A percentile compares a stretch with the other conserved stretches of the same genome.
Evolutionary conservation across 2,329 filamentous ascomycete genomes (phyloP).

Genomic region (Ceratocystis ficicola): DNA sequence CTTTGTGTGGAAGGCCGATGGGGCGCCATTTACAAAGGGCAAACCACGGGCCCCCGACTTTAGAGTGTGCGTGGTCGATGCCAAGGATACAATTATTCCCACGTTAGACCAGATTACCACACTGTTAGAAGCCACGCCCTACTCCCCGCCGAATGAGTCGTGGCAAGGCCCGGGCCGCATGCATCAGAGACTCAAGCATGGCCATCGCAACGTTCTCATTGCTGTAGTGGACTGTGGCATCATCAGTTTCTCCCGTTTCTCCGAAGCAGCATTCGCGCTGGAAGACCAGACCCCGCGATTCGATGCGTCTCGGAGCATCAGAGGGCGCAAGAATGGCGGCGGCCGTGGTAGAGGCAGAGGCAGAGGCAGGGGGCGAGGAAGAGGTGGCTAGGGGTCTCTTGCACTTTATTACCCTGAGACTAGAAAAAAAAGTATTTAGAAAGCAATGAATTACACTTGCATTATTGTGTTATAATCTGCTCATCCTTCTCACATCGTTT

Average conservation of each 20-base stretch:
- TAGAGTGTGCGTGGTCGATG: conserved; percentile 68
- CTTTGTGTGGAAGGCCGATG: conserved; percentile 62
- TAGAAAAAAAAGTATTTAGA: background rate
- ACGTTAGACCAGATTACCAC: conserved; percentile 57
- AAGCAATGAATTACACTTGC: background rate
- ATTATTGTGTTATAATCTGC: background rate
- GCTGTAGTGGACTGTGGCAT: conserved; percentile 84
- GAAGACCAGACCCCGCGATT: conserved; percentile 58
- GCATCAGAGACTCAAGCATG: conserved; percentile 72
- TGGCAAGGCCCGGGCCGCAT: conserved; percentile 38
- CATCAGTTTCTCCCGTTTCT: conserved; percentile 73
- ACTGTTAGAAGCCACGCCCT: conserved; percentile 60
- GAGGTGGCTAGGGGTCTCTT: background rate
- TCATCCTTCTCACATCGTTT: background rate
- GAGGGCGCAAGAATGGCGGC: conserved; percentile 31
- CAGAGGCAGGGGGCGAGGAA: conserved; percentile 26
- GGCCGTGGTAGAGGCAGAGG: conserved; percentile 32
- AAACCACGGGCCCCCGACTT: conserved; percentile 70
- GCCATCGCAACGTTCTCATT: conserved; percentile 68
- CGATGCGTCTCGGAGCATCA: conserved; percentile 28
- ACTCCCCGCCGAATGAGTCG: conserved; percentile 28
- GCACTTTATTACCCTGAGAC: no score
- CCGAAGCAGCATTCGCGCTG: conserved; percentile 65
- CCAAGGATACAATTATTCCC: conserved; percentile 58
- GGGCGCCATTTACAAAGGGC: conserved; percentile 61